These are phyloP conservation scores for Botrytis elliptica DNA, from an alignment of 2,329 filamentous ascomycete species.

Conservation along the genomic window DNA sequence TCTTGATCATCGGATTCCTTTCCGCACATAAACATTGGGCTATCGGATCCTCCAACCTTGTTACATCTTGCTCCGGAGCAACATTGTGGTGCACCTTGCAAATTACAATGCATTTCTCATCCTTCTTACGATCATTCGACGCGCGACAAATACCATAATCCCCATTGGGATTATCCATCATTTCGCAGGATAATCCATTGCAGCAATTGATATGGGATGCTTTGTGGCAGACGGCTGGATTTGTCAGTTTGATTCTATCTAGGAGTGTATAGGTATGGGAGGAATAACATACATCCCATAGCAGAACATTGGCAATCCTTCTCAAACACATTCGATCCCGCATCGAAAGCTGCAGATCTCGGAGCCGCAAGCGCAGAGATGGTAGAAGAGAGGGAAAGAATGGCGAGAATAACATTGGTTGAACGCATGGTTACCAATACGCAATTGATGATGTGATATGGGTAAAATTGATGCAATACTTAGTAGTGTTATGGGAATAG, in stretches of 20 bases:
- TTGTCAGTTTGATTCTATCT: background rate
- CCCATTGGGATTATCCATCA: background rate
- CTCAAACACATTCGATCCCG: background rate
- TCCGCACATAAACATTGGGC: background rate
- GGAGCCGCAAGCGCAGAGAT: background rate
- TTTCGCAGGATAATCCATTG: background rate
- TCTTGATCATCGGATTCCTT: background rate
- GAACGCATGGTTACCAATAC: background rate
- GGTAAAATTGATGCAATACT: background rate
- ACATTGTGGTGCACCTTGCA: background rate
- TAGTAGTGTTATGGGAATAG: background rate
- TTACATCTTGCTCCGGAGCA: background rate
- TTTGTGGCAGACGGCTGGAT: conserved; percentile 2
- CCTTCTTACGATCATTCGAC: background rate
- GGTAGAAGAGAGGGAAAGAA: background rate
- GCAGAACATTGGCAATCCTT: conserved; percentile 3
- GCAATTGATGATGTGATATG: background rate
- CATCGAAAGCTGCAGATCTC: background rate
- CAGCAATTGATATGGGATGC: background rate
- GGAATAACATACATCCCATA: background rate
- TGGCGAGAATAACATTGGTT: background rate
- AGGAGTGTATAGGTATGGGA: too few relatives aligned
- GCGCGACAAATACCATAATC: conserved; percentile 5
- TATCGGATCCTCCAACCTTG: background rate
- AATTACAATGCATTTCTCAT: background rate